Evolutionary conservation across 306 rosid genomes (phyloP).

Genomic region (Carpinus viminea): DNA sequence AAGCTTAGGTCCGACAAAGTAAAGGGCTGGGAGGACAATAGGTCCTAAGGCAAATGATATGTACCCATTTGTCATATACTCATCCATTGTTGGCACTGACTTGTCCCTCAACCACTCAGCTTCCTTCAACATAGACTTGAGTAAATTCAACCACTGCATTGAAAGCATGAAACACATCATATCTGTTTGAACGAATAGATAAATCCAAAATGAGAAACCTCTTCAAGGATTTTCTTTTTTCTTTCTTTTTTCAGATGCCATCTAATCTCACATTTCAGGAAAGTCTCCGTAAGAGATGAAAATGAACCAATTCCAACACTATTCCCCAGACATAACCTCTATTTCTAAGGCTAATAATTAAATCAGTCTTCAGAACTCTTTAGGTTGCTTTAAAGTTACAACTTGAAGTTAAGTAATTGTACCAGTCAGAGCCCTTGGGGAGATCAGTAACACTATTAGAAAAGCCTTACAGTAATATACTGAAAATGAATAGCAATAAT

Average conservation of each 20-base stretch:
- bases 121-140: conserved; percentile 70
- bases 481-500: conserved; percentile 3
- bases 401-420: no score
- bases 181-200: not conserved
- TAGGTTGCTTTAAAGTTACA: no score
- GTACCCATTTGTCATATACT: conserved; percentile 67
- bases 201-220: not conserved
- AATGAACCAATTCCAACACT: no score
- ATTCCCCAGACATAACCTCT: no score
- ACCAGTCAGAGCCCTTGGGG: no score
- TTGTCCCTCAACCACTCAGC: conserved; percentile 62
- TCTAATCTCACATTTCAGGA: no score
- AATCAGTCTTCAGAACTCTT: no score
- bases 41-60: conserved; percentile 76
- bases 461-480: not conserved
- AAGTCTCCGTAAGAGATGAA: no score
- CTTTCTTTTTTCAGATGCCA: no score
- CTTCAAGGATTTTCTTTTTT: no score
- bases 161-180: conserved; percentile 15
- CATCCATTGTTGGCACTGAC: conserved; percentile 58
- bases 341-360: no score
- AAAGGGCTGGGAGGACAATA: conserved; percentile 75
- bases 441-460: no score
- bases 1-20: conserved; percentile 74
- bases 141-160: conserved; percentile 74